A percentile compares a stretch with the other conserved stretches of the same genome.
phyloP scores from a whole-genome alignment of 2,329 filamentous ascomycete species.

The Venturia pyrina region DNA sequence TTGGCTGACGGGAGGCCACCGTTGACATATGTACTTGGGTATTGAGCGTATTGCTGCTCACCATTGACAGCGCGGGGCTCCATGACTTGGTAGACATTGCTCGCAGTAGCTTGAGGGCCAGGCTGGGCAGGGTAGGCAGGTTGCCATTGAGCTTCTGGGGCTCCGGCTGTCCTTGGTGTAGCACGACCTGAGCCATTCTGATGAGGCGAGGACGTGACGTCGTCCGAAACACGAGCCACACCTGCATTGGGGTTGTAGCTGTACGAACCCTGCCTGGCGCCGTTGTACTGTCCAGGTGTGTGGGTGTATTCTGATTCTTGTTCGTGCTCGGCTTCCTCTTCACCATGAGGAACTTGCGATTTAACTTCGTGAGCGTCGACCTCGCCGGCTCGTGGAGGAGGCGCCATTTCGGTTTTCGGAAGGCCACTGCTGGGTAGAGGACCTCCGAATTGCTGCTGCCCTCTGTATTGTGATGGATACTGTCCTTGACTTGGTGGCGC shows the following conservation, averaged over 20 bases:
- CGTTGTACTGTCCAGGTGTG: constrained; percentile 58
- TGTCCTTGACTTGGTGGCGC: constrained; percentile 53
- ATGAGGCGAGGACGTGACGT: constrained; percentile 77
- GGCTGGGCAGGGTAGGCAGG: constrained; percentile 16
- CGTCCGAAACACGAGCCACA: constrained; percentile 63
- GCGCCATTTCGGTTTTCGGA: constrained; percentile 75
- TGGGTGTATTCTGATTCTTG: constrained; percentile 81
- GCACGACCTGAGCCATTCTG: constrained; percentile 74
- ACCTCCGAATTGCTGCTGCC: constrained; percentile 49
- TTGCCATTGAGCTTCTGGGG: constrained; percentile 63
- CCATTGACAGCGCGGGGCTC: constrained; percentile 64
- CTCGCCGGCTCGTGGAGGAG: constrained; percentile 55
- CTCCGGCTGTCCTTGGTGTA: constrained; percentile 69
- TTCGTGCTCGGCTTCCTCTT: constrained; percentile 49
- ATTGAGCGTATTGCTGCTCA: constrained; percentile 3
- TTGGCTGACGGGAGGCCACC: constrained; percentile 62
- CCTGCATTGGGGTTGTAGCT: constrained; percentile 62
- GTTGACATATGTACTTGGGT: constrained; percentile 46
- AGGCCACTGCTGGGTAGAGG: constrained; percentile 44
- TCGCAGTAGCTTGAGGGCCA: constrained; percentile 61
- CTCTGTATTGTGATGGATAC: constrained; percentile 60
- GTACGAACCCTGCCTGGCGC: constrained; percentile 59
- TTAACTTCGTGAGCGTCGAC: constrained; percentile 59
- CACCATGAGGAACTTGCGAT: constrained; percentile 45
- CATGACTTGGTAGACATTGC: constrained; percentile 83